phyloP scores from a whole-genome alignment of 768 basidiomycete genomes.

The Xerocomus potaroensis region DNA sequence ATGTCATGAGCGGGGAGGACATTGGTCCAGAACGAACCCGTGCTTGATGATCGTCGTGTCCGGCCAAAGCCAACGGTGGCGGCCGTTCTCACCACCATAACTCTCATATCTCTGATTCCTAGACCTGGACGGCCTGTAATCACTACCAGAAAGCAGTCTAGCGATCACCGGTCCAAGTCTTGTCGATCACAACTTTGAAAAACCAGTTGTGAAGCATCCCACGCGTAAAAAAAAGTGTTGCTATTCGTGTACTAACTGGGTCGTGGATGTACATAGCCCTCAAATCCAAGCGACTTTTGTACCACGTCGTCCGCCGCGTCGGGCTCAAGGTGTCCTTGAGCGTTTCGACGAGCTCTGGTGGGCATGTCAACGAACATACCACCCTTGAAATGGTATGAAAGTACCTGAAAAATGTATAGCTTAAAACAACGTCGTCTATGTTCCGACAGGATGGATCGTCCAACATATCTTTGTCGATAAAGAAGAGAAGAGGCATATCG shows the following conservation, averaged over 20 bases:
- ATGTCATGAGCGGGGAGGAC: no score
- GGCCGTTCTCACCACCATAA: constrained; percentile 3
- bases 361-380: not conserved
- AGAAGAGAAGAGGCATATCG: constrained; percentile 97
- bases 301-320: constrained; percentile 81
- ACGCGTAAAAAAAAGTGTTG: no score
- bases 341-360: constrained; percentile 77
- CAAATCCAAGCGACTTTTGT: constrained; percentile 77
- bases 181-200: not conserved
- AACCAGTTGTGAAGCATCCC: no score
- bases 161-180: not conserved
- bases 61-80: not conserved
- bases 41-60: constrained; percentile 8
- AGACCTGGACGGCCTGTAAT: not conserved
- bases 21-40: not conserved
- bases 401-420: constrained; percentile 97
- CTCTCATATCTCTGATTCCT: no score
- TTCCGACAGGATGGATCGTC: constrained; percentile 88
- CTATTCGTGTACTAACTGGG: no score
- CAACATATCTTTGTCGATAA: constrained; percentile 95
- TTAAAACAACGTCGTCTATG: constrained; percentile 88
- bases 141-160: not conserved
- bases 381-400: not conserved
- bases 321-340: constrained; percentile 82
- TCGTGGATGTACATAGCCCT: constrained; percentile 50